These are phyloP conservation scores for Vitis riparia DNA, from an alignment of 164 flowering plant species.

Conservation along the genomic window DNA sequence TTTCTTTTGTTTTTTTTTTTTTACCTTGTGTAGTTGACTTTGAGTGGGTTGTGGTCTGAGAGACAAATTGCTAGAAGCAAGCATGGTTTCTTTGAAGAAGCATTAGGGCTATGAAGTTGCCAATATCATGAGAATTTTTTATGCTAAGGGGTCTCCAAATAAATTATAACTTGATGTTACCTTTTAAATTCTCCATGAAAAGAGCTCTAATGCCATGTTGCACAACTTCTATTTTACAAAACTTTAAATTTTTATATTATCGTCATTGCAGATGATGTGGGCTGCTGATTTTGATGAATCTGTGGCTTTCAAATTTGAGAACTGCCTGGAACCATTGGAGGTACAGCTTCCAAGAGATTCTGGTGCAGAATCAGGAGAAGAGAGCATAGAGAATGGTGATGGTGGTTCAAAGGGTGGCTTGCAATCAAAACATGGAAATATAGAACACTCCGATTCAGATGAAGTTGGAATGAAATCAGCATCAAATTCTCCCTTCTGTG, in stretches of 20 bases:
- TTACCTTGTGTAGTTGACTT: too few species aligned
- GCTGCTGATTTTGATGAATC: slow-evolving; percentile 91
- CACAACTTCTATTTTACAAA: too few species aligned
- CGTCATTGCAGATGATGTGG: slow-evolving; percentile 86
- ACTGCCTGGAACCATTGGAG: slow-evolving; percentile 62
- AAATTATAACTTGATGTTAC: too few species aligned
- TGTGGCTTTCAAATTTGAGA: slow-evolving; percentile 35
- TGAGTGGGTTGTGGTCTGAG: too few species aligned
- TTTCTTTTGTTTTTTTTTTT: too few species aligned
- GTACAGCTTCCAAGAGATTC: slow-evolving; percentile 54
- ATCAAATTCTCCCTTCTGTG: slow-evolving; percentile 65
- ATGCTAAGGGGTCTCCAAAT: too few species aligned
- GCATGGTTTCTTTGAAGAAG: too few species aligned
- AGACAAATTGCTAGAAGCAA: too few species aligned
- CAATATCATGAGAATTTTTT: too few species aligned
- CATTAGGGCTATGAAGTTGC: too few species aligned
- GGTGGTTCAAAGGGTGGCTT: slow-evolving; percentile 34
- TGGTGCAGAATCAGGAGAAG: slow-evolving; percentile 33
- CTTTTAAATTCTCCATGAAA: too few species aligned
- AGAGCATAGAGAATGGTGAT: slow-evolving; percentile 30
- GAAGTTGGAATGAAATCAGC: slow-evolving; percentile 38
- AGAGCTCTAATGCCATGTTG: too few species aligned
- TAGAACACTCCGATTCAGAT: slow-evolving; percentile 33
- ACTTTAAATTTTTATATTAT: slow-evolving; percentile 4
- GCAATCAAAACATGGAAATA: slow-evolving; percentile 33